phyloP scores from a whole-genome alignment of 768 basidiomycete genomes.

The Boletales sp. region DNA sequence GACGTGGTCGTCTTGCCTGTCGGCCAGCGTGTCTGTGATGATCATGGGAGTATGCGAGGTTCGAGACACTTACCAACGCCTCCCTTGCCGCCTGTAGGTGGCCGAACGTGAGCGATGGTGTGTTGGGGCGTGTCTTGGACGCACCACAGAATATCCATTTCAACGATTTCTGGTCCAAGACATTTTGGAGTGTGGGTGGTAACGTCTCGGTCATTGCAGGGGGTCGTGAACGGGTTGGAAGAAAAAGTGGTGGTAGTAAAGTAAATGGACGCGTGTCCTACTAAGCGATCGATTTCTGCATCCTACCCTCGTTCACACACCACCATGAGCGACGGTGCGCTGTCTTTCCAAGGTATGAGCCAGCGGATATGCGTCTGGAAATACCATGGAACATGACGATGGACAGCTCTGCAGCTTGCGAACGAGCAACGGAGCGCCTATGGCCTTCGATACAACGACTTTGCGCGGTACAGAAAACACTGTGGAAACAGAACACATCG shows the following conservation, averaged over 20 bases:
- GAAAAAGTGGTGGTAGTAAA: background rate
- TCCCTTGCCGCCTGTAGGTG: constrained; percentile 84
- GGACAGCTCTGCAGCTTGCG: constrained; percentile 73
- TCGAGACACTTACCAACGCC: constrained; percentile 75
- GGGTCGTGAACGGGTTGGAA: constrained; percentile 7
- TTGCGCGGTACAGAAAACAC: constrained; percentile 87
- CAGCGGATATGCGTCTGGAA: background rate
- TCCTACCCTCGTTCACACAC: constrained; percentile 6
- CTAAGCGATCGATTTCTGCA: constrained; percentile 17
- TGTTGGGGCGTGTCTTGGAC: constrained; percentile 28
- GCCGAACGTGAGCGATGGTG: constrained; percentile 11
- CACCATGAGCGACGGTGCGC: constrained; percentile 24
- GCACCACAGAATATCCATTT: constrained; percentile 99
- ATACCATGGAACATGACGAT: constrained; percentile 1
- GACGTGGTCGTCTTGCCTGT: constrained; percentile 97
- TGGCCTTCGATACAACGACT: constrained; percentile 89
- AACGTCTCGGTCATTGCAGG: constrained; percentile 55
- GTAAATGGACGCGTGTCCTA: constrained; percentile 16
- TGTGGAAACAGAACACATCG: constrained; percentile 89
- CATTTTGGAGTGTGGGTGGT: constrained; percentile 86
- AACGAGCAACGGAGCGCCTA: constrained; percentile 90
- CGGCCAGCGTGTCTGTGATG: background rate
- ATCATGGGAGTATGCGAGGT: background rate
- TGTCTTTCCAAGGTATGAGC: constrained; percentile 41
- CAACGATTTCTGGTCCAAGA: constrained; percentile 87